A percentile compares a stretch with the other conserved stretches of the same genome.
Evolutionary conservation across 306 rosid species (phyloP).

Genomic region (Rosa multiflora): DNA sequence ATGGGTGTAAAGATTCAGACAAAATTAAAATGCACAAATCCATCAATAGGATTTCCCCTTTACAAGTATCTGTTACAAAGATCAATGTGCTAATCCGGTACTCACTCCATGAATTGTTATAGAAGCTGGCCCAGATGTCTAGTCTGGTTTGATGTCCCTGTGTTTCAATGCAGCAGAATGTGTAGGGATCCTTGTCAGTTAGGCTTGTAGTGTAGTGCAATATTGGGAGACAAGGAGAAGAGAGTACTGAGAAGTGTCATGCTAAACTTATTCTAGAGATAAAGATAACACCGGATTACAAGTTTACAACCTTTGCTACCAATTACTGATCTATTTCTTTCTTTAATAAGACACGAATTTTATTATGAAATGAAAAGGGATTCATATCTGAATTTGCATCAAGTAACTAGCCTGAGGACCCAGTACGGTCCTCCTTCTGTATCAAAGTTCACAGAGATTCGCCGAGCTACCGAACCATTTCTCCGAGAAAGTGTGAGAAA

Average conservation of each 20-base stretch:
- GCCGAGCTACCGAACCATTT: neutral
- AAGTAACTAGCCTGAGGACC: too few relatives aligned
- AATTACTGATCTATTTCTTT: neutral
- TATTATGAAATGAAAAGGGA: neutral
- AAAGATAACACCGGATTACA: neutral
- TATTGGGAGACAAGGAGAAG: neutral
- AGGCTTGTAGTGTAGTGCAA: neutral
- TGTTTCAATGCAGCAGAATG: neutral
- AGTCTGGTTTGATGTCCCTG: neutral
- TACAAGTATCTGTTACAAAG: neutral
- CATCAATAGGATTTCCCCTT: neutral
- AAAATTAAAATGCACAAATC: neutral
- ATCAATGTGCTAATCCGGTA: neutral
- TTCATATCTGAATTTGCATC: neutral
- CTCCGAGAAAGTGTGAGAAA: constrained; percentile 26
- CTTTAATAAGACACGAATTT: neutral
- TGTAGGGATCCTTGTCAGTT: neutral
- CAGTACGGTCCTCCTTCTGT: neutral
- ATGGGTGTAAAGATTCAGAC: neutral
- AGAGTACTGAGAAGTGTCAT: neutral
- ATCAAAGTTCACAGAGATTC: too few relatives aligned
- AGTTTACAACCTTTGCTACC: neutral
- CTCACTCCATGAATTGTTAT: neutral
- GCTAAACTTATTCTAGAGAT: neutral
- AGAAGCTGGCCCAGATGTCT: neutral